Base-by-base conservation (phyloP, 257 asterid species). In the Rehmannia glutinosa region DNA sequence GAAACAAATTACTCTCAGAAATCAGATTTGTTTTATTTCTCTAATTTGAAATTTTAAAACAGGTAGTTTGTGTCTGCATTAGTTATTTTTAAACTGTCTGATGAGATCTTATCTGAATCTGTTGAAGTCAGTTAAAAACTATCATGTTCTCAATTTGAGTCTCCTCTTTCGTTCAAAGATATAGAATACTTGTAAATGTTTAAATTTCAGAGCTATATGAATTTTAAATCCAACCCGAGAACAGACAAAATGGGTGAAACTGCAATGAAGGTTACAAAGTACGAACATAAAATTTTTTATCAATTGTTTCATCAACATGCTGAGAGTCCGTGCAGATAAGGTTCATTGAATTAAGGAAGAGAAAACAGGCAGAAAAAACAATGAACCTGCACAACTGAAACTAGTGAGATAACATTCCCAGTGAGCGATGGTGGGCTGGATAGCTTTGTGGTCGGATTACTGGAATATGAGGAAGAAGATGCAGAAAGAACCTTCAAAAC, bases 401-500 rank as follows among this genome's bases (percentile, higher is more conserved):
- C 95, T 25, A 84, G 73, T 15, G 91, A 81, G 73, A 82, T 79
- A 23, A 83, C 72, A 52, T 87, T 77, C 64, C 95, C 95, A 63
- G 71, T 64, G 62, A 82, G 81, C 3, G 83, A 70, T 27, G 91
- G 89, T 13, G 91, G 87, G 65, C 45, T 76, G 32, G 78, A 75
- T 65, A 84, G 70, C 79, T 81, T 74, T 59, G 85, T 73, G 47
- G 79, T 76, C 32, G 85, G 91, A 72, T 82, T 81, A 49, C 86
- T 87, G 19, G 91, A 87, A 73, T 87, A 87, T 5, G 89, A 87
- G 10, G 91, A 78, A 56, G 85, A 79, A 68, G 87, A 87, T 24
- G 91, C 87, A 54, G 89, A 82, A 64, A 87, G 91, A 55, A 81
- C 81, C 78, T 84, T 87, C 76, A 81, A 53, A 69, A 77, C 89